Percentiles rank a stretch among this genome's conserved stretches.
Evolutionary conservation across 179 eudicot genomes (phyloP).

Genomic region (Beta macrorhiza): DNA sequence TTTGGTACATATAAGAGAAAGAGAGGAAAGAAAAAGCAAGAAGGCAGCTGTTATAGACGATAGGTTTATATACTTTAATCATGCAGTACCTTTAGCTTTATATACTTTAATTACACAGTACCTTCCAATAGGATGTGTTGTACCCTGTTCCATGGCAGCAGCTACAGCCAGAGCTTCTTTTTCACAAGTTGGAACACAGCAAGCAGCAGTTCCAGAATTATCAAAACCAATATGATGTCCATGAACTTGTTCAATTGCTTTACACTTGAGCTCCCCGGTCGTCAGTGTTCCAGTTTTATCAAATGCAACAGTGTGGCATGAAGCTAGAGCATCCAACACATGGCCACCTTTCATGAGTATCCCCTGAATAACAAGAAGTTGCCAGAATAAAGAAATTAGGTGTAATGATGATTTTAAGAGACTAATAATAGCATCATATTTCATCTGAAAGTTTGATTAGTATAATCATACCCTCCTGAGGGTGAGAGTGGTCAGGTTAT

Average conservation of each 20-base stretch:
- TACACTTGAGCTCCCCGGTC: constrained; percentile 87
- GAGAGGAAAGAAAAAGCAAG: background rate
- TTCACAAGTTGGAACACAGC: constrained; percentile 90
- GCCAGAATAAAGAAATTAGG: background rate
- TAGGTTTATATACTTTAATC: background rate
- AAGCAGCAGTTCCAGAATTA: constrained; percentile 40
- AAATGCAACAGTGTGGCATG: constrained; percentile 87
- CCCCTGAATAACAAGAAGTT: constrained; percentile 52
- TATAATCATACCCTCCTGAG: background rate
- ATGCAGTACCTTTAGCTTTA: constrained; percentile 47
- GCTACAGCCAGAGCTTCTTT: constrained; percentile 98
- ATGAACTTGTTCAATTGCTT: constrained; percentile 92
- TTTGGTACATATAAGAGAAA: background rate
- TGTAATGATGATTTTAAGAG: background rate
- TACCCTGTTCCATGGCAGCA: constrained; percentile 99
- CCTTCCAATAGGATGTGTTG: constrained; percentile 99
- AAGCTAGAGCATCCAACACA: constrained; percentile 87
- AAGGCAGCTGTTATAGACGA: background rate
- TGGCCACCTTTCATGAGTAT: constrained; percentile 94
- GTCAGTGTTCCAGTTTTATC: constrained; percentile 99
- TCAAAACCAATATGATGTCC: constrained; percentile 58
- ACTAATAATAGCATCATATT: background rate
- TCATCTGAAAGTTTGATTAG: background rate
- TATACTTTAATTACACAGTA: constrained; percentile 26
- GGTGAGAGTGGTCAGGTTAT: background rate